Evolutionary conservation across 345 rosid genomes (phyloP), one percentile per base, ranked within the genome.

Genomic region (Gossypioides kirkii): DNA sequence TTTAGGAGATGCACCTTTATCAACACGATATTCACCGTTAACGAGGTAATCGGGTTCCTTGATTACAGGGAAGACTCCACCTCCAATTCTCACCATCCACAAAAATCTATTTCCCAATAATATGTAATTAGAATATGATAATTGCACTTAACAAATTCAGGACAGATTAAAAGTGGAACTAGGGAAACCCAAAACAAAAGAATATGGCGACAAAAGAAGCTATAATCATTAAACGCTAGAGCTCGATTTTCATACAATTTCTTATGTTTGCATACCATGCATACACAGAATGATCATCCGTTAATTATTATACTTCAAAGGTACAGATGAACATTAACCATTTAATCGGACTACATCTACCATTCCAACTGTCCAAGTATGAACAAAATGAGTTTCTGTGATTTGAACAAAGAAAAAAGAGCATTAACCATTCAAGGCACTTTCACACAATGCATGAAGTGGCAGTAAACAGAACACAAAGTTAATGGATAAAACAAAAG

Each of bases 61-160:
- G 70, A 95, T 95, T 64, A 92, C 98, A 67, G 99, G 99, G 81
- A 84, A 95, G 43, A 95, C 97, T 74, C 99, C 98, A 9, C 99
- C 99, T 79, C 99, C 99, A 77, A 95, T 95, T 81, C 99, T 91
- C 80, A 95, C 99, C 99, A 95, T 95, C 99, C 99, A 95, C 86
- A 95, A 80, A 82, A 95, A 95, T 84, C 99, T 95, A 80, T 74
- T 58, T 46, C 79, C 81, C 45, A 68, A 66, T 16, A 66, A 77
- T 67, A 59, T 23, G 18, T 53, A 43, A 78, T 65, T 10, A 67
- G 54, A 38, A 76, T 20, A 70, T 11, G 38, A 47, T 7, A 32
- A 16, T 32, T 8, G 3, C 41, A 61, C 65, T 45, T 7, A 0
- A 14, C 69, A 32, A 36, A 32, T 32, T 14, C 10, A 12, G 11